Conservation (phyloP, 352 stramenopile genomes). For the Globisporangium solare region DNA sequence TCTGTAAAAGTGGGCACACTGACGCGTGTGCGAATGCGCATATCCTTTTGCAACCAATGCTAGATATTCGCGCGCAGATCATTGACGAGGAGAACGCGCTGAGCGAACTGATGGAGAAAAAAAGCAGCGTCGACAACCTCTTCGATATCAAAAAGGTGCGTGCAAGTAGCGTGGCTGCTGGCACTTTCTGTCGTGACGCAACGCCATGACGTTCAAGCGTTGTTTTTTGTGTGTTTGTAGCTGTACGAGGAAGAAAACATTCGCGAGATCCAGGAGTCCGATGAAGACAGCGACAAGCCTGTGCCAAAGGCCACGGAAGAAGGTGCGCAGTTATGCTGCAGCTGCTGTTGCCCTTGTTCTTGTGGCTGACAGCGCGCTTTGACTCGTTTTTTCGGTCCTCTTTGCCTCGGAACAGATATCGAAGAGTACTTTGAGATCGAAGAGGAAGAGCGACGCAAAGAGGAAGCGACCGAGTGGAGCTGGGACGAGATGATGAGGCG, state of each 20-base stretch:
- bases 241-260: constrained; percentile 86
- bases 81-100: constrained; percentile 45
- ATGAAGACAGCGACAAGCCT: constrained; percentile 62
- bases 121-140: constrained; percentile 57
- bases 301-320: constrained; percentile 50
- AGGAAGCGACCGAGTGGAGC: constrained; percentile 50
- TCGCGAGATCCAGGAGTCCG: constrained; percentile 78
- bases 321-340: constrained; percentile 21
- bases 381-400: background rate
- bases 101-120: constrained; percentile 47
- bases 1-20: background rate
- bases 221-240: constrained; percentile 13
- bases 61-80: constrained; percentile 54
- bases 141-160: constrained; percentile 73
- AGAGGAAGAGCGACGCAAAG: constrained; percentile 63
- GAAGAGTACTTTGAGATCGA: constrained; percentile 84
- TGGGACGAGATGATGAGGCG: constrained; percentile 86
- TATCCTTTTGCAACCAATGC: background rate
- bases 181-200: too few species aligned
- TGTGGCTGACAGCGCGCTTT: background rate
- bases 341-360: background rate
- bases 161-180: background rate
- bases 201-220: background rate
- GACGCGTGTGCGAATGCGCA: background rate
- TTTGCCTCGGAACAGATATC: constrained; percentile 34